Base-by-base conservation (phyloP, 768 basidiomycete genomes). In the Multifurca ochricompacta region DNA sequence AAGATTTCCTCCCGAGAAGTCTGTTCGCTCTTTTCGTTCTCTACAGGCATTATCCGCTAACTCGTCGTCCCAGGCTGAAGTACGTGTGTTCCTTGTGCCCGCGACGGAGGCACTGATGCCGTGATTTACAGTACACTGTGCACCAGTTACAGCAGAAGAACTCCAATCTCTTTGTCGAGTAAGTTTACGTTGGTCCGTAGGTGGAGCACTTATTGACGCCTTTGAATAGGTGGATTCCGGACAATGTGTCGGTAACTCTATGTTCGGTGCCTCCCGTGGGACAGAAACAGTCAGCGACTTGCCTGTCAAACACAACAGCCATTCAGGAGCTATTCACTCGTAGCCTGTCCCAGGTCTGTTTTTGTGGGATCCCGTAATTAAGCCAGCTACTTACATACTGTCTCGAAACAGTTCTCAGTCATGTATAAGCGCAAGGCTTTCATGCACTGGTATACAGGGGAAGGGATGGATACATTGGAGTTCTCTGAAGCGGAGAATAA, bases 401-500 rank as follows among this genome's bases (percentile, higher is more conserved):
- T 53, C 5, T 34, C 18, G 11, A 41, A 8, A 25, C 63, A 91
- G 85, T 93, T 91, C 68, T 58, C 78, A 0, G 70, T 75, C 4
- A 92, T 94, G 88, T 93, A 79, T 71, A 88, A 85, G 66, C 79
- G 91, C 28, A 75, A 77, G 41, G 92, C 92, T 5, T 95, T 89
- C 76, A 69, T 94, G 53, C 90, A 93, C 66, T 92, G 90, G 88
- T 93, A 91, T 67, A 87, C 82, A 8, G 86, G 81, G 11, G 91
- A 94, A 67, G 91, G 91, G 39, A 93, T 94, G 92, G 92, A 93
- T 65, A 66, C 77, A 16, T 78, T 84, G 83, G 80, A 92, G 69
- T 91, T 92, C 68, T 78, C 85, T 0, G 90, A 92, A 67, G 90
- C 91, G 0, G 89, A 91, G 71, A 91, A 85, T 65, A 91, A 91